Base-by-base conservation (phyloP, 2,329 filamentous ascomycete species). In the Monilinia polystroma region DNA sequence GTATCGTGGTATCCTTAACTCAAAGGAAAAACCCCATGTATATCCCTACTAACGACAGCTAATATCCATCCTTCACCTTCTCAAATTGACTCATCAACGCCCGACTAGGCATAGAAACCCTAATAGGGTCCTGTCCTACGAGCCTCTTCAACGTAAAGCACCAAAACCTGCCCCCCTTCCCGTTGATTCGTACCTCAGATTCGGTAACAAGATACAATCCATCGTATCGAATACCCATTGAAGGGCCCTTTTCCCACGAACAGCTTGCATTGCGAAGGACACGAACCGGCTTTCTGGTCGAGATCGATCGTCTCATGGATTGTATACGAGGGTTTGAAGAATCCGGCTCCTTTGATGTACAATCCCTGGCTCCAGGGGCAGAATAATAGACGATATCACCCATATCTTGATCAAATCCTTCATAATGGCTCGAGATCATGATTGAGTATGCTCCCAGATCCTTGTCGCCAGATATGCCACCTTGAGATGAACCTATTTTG, bases 61-160 rank as follows among this genome's bases (percentile, higher is more conserved):
- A 65, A 59, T 65, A 65, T 3, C 54, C 63, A 16, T 52, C 23
- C n/a, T n/a, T 59, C 1, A 65, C 45, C 23, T n/a, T 59, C 6
- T 51, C 63, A 18, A 65, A 65, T 1, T n/a, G 4, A 3, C 2
- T 1, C 23, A 41, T 41, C 23, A 26, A 3, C 32, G 14, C 4
- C 20, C 4, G 8, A 4, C 16, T 11, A 14, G 63, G 63, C 23
- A 45, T 10, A 11, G 10, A 11, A 11, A 12, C 1, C 11, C 8
- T 26, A 3, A 65, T 65, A 6, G 41, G 45, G 26, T 7, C 53
- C 23, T 65, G 63, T 1, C 41, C 20, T 2, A 12, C 7, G 5
- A 59, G 10, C 23, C 63, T 52, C 4, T 5, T 26, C 14, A 65
- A 8, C 1, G 29, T 59, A 4, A 59, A 59, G 16, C n/a, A 20